Evolutionary conservation across 768 basidiomycete species (phyloP).

Genomic region (Suillus plorans): DNA sequence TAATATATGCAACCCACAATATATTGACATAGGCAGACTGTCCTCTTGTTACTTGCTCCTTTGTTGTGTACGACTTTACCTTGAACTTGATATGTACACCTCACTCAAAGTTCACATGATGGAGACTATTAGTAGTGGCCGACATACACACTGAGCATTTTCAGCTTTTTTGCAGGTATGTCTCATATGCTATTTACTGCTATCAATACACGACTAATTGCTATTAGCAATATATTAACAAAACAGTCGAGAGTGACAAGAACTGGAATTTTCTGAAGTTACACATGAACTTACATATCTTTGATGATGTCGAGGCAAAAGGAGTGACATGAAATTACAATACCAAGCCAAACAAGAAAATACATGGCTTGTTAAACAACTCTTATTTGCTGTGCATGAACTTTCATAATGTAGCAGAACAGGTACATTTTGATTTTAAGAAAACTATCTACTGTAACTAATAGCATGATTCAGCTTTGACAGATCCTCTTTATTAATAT

Average conservation of each 20-base stretch:
- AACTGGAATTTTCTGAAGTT: background rate
- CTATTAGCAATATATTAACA: background rate
- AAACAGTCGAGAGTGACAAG: background rate
- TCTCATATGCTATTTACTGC: background rate
- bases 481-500: too few relatives aligned
- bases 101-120: background rate
- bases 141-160: too few relatives aligned
- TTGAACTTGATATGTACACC: background rate
- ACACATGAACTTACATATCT: background rate
- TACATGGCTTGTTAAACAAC: background rate
- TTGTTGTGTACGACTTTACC: background rate
- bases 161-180: background rate
- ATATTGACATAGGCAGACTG: background rate
- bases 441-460: background rate
- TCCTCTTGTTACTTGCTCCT: background rate
- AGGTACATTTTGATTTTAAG: background rate
- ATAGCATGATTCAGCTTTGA: background rate
- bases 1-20: background rate
- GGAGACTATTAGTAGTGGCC: background rate
- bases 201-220: background rate
- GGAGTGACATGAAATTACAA: background rate
- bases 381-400: background rate
- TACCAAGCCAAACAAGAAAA: background rate
- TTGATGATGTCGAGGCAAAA: background rate
- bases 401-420: background rate